These are phyloP conservation scores for Sporothrix dimorphospora DNA, from an alignment of 2,329 filamentous ascomycete species.

Conservation along the genomic window DNA sequence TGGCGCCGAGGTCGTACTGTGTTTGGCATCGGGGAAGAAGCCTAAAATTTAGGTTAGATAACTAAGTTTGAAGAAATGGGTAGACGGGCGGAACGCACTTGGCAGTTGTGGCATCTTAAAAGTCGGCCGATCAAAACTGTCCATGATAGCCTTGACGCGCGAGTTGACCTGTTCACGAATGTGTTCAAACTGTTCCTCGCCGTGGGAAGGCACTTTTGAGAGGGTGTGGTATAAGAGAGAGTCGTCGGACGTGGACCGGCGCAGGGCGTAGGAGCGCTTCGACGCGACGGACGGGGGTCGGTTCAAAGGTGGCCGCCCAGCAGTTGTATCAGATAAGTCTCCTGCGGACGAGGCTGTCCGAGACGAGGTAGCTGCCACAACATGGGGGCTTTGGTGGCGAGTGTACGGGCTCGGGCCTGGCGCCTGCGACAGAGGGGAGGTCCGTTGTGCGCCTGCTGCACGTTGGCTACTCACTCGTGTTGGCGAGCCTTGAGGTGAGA, in stretches of 20 bases:
- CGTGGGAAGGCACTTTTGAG: constrained; percentile 79
- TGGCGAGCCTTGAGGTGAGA: constrained; percentile 12
- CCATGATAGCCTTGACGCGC: constrained; percentile 84
- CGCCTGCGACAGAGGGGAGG: neutral
- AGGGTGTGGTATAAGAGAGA: constrained; percentile 75
- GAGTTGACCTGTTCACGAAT: constrained; percentile 86
- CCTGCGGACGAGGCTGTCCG: constrained; percentile 7
- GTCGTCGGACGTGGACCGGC: constrained; percentile 73
- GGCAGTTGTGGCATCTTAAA: constrained; percentile 71
- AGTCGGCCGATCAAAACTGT: constrained; percentile 79
- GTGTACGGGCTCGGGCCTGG: neutral
- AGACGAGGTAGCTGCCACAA: neutral
- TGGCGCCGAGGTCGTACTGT: neutral
- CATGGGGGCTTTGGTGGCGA: neutral
- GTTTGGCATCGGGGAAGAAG: constrained; percentile 37
- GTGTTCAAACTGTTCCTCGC: constrained; percentile 77
- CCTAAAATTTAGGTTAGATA: constrained; percentile 18
- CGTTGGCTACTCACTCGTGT: neutral
- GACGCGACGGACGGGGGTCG: constrained; percentile 36
- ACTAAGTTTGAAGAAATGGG: no score
- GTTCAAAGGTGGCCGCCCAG: neutral
- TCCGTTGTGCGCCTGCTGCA: neutral
- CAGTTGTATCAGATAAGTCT: neutral
- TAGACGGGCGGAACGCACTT: constrained; percentile 35
- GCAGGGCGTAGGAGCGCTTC: constrained; percentile 47